Conservation (phyloP, 768 basidiomycete species). For the Kwoniella dendrophila region DNA sequence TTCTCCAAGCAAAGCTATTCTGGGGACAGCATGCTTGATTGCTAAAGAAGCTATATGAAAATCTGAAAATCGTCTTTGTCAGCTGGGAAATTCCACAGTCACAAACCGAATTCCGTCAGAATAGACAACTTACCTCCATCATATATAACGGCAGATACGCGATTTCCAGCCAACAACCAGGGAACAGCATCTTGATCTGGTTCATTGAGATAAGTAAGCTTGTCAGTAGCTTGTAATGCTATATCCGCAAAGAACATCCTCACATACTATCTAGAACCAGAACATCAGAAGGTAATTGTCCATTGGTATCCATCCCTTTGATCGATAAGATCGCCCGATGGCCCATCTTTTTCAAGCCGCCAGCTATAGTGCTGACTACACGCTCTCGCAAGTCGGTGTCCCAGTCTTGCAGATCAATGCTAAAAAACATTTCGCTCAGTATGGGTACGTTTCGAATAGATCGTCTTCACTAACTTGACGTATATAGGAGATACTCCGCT, state of each 20-base stretch:
- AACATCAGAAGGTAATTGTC: conserved; percentile 60
- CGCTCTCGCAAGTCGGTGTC: background rate
- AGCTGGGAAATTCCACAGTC: conserved; percentile 63
- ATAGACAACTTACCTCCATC: conserved; percentile 59
- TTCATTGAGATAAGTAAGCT: conserved; percentile 46
- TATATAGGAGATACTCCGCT: conserved; percentile 64
- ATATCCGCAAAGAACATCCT: no score
- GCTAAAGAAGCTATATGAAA: conserved; percentile 64
- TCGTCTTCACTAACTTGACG: conserved; percentile 60
- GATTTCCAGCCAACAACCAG: conserved; percentile 64
- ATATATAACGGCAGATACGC: conserved; percentile 65
- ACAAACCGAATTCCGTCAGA: conserved; percentile 57
- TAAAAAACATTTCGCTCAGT: background rate
- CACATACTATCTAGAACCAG: conserved; percentile 59
- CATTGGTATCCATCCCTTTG: conserved; percentile 67
- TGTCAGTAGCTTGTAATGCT: no score
- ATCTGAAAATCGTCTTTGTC: conserved; percentile 64
- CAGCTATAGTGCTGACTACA: background rate
- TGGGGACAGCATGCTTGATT: conserved; percentile 58
- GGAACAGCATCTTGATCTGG: conserved; percentile 61
- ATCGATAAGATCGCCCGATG: conserved; percentile 64
- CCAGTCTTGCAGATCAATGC: conserved; percentile 37
- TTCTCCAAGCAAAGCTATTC: background rate
- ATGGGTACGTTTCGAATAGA: background rate
- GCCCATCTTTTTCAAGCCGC: conserved; percentile 63